These are phyloP conservation scores for Raffaelea albimanens DNA, from an alignment of 2,329 filamentous ascomycete species.

Conservation along the genomic window DNA sequence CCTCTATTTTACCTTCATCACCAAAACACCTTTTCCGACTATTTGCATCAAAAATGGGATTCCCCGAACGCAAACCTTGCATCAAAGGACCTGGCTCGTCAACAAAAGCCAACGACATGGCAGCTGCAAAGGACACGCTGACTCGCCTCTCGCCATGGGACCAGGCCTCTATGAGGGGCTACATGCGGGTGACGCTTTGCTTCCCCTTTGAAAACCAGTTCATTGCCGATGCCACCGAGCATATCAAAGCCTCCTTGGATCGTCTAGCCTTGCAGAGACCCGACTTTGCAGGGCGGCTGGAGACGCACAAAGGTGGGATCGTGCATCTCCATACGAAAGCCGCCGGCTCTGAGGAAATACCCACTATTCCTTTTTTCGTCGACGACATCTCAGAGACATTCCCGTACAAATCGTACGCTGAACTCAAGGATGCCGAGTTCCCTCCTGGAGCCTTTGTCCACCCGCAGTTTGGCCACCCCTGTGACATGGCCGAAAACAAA, in stretches of 20 bases:
- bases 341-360: background rate
- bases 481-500: conserved; percentile 6
- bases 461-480: conserved; percentile 13
- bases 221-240: conserved; percentile 2
- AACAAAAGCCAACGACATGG: background rate
- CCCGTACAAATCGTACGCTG: conserved; percentile 15
- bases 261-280: conserved; percentile 15
- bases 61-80: background rate
- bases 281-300: conserved; percentile 19
- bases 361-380: conserved; percentile 14
- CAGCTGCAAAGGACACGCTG: background rate
- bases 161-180: conserved; percentile 12
- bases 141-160: conserved; percentile 11
- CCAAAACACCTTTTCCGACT: background rate
- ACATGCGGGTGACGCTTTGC: conserved; percentile 14
- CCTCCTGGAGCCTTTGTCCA: conserved; percentile 21
- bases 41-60: background rate
- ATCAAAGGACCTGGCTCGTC: background rate
- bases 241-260: conserved; percentile 13
- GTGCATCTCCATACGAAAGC: conserved; percentile 13
- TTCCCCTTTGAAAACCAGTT: conserved; percentile 13
- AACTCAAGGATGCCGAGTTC: conserved; percentile 19
- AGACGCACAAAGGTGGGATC: conserved; percentile 12
- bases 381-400: conserved; percentile 14
- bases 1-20: too few species aligned